Base-by-base conservation (phyloP, 2,329 filamentous ascomycete genomes). In the Trichoderma sp. region DNA sequence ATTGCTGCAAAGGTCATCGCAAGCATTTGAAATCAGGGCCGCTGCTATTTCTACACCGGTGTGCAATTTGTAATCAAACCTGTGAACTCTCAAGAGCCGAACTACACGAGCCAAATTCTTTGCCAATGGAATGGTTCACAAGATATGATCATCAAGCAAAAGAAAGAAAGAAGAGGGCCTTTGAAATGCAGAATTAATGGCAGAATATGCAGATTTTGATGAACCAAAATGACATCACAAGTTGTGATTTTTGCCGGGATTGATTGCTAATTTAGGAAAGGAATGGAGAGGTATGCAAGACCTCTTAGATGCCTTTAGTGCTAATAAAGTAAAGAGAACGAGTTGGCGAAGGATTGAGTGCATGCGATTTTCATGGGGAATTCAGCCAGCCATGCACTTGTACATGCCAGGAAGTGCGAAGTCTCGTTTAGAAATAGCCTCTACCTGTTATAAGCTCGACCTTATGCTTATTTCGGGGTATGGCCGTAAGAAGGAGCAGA, bases 1-100 rank as follows among this genome's bases (percentile, higher is more conserved):
- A 56, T 35, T 12, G n/a, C n/a, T n/a, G 60, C 18, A 63, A 21
- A 45, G 29, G 66, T 60, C 62, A 63, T 69, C 63, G 65, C 65
- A 31, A 76, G 67, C 74, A 41, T 73, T 73, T 73, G 41, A 73
- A 73, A 73, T 56, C 60, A 64, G 60, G 21, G 41, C 41, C 21
- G n/a, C 35, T 73, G 71, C 38, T 73, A 65, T 35, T n/a, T 29
- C n/a, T 35, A 73, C 71, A 56, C 71, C 41, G 71, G 71, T 45
- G 71, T 73, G 60, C 4, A 9, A 14, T 27, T 27, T 33, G 53
- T 60, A 27, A 59, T 50, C 41, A 59, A 7, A 3, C 27, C 27
- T 3, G 5, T 27, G 27, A 27, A 27, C 27, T 24, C 21, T 62
- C 11, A 27, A 0, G 16, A 14, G 21, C 21, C 8, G 12, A 38